Evolutionary conservation across 768 basidiomycete species (phyloP), one percentile per base, ranked within the genome.

Genomic region (Candolleomyces aberdarensis): DNA sequence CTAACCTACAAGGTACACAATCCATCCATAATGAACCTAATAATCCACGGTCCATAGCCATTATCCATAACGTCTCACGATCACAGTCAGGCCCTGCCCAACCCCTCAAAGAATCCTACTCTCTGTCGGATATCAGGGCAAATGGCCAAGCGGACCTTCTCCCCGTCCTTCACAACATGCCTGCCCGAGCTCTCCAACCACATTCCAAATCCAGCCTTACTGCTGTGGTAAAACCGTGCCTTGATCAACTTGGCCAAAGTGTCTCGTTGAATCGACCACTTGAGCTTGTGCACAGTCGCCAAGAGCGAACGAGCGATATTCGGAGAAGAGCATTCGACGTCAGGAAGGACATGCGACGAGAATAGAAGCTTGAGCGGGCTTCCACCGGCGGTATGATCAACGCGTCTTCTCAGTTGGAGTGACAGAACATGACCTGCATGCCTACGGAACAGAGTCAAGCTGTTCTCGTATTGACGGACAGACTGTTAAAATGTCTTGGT

Each of bases 251-350:
- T 82, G 5, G 89, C 83, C 29, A 89, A 74, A 51, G 76, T 78
- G 67, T 91, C 90, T 13, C 80, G 77, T 66, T 85, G 84, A 52
- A 89, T 71, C 43, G 82, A 85, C 88, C 88, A 91, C 70, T 90
- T 91, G 62, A 91, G 77, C 67, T 82, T 77, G 59, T 83, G 85
- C 67, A 91, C 78, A 22, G 83, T 76, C 14, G 89, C 87, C 4
- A 90, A 72, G 26, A 92, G 78, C 8, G 80, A 77, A 31, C 86
- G 83, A 1, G 86, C 86, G 53, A 91, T 73, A 19, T 72, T 75
- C 5, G 78, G 72, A 0, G 81, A 83, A 6, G 85, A 84, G 2
- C 82, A 83, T 64, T 88, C 86, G 39, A 85, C 74, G 66, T 89
- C 87, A 0, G 88, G 88, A 39, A 87, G 75, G 47, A 88, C 78